Evolutionary conservation across 176 grass and related monocot species (phyloP).

Genomic region (Oryza glaberrima): DNA sequence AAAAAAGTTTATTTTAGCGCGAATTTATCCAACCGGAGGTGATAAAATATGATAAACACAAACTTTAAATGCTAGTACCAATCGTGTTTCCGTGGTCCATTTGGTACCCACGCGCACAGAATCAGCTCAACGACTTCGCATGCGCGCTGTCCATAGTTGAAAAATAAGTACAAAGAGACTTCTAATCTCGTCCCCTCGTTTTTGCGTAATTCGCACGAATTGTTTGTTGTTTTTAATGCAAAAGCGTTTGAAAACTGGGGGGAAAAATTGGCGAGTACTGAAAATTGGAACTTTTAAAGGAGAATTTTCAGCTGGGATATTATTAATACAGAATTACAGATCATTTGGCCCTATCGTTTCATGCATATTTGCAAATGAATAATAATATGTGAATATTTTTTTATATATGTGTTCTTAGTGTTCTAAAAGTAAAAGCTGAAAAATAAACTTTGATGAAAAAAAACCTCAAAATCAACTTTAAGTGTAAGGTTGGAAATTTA

Average conservation of each 20-base stretch:
- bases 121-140: not conserved
- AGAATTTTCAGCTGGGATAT: too few relatives aligned
- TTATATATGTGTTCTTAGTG: too few relatives aligned
- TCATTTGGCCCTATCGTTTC: too few relatives aligned
- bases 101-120: constrained; percentile 6
- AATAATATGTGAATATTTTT: too few relatives aligned
- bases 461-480: too few relatives aligned
- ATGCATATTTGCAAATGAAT: too few relatives aligned
- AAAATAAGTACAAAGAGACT: not conserved
- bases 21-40: not conserved
- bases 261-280: not conserved
- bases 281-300: not conserved
- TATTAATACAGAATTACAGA: too few relatives aligned
- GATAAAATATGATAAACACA: not conserved
- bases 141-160: constrained; percentile 4
- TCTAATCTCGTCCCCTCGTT: not conserved
- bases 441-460: too few relatives aligned
- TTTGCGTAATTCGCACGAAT: not conserved
- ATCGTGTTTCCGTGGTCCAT: not conserved
- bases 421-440: too few relatives aligned
- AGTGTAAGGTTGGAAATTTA: too few relatives aligned
- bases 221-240: not conserved
- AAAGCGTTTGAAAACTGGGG: not conserved
- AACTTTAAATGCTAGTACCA: not conserved
- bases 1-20: not conserved